Base-by-base conservation (phyloP, 129 eudicot genomes). In the Helichrysum umbraculigerum region DNA sequence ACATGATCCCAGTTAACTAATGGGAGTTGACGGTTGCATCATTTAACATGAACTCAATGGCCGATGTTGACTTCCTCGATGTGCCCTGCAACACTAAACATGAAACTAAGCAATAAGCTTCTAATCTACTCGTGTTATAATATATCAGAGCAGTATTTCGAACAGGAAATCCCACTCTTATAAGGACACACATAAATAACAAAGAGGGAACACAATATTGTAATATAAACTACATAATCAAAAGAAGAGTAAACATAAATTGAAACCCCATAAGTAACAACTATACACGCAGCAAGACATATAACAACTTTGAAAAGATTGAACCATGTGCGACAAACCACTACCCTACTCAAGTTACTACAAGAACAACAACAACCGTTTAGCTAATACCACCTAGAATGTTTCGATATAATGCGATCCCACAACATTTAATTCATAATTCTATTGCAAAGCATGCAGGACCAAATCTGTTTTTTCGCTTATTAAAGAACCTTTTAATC, bases 281-380 rank as follows among this genome's bases (percentile, higher is more conserved):
- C 35, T 33, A 1, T 33, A 33, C 35, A 33, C 35, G 35, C 4
- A 33, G 35, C 4, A 0, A 33, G 35, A 33, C 3, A 33, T 33
- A 33, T 33, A 33, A 30, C 32, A 30, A 30, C 32, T 30, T 30
- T 42, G 44, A 51, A 65, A 2, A 17, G 19, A 4, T 22, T 29
- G 32, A 30, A 33, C 4, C 4, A 33, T 33, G 35, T 33, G 35
- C 4, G 35, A 33, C 35, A 33, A 33, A 33, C 35, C 35, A 33
- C 35, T 4, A 33, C 0, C 35, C 4, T 33, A 4, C 35, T 33
- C 4, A 33, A 33, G 35, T 33, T 33, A 33, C 35, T 33, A 4
- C 35, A 33, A 93, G 34, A 64, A 64, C 42, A 12, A 7, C 5
- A 75, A 63, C 17, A 33, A 17, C 6, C n/a, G n/a, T n/a, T n/a